Percentiles rank a stretch among this genome's conserved stretches.
Evolutionary conservation across 192 early-diverging fungal genomes (phyloP).

Genomic region (Kappamyces sp.): DNA sequence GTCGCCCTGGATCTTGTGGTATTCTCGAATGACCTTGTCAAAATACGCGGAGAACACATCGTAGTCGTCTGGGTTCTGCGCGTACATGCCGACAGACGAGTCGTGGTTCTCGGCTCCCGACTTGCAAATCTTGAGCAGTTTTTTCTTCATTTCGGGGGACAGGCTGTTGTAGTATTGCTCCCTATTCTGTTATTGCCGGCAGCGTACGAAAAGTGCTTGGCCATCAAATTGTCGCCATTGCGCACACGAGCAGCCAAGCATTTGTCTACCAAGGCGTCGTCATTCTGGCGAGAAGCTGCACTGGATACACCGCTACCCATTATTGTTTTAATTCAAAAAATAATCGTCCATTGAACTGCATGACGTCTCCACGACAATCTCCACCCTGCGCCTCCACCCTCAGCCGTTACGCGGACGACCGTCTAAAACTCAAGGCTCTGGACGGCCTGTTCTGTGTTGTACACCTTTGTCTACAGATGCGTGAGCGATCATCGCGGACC

Average conservation of each 20-base stretch:
- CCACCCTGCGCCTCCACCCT: neutral
- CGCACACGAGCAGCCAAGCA: neutral
- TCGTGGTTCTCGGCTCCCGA: conserved; percentile 11
- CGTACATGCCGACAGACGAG: conserved; percentile 15
- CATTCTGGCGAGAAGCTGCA: neutral
- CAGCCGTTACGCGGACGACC: neutral
- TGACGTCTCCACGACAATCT: neutral
- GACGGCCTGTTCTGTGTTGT: conserved; percentile 31
- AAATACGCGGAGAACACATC: conserved; percentile 10
- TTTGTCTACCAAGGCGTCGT: conserved; percentile 6
- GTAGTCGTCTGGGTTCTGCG: conserved; percentile 15
- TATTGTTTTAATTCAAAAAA: conserved; percentile 9
- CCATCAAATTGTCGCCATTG: conserved; percentile 15
- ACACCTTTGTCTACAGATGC: conserved; percentile 26
- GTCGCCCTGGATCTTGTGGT: conserved; percentile 7
- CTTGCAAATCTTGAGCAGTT: conserved; percentile 8
- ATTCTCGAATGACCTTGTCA: conserved; percentile 16
- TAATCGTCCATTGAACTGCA: neutral
- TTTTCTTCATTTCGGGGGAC: neutral
- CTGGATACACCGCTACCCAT: conserved; percentile 14
- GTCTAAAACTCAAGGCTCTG: conserved; percentile 25
- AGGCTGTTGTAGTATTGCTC: conserved; percentile 13
- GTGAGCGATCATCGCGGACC: neutral
- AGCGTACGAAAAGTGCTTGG: conserved; percentile 8
- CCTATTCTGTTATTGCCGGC: too few relatives aligned